Percentiles rank a stretch among this genome's conserved stretches.
phyloP scores from a whole-genome alignment of 2,329 filamentous ascomycete genomes.

The Paraphoma chrysanthemicola region DNA sequence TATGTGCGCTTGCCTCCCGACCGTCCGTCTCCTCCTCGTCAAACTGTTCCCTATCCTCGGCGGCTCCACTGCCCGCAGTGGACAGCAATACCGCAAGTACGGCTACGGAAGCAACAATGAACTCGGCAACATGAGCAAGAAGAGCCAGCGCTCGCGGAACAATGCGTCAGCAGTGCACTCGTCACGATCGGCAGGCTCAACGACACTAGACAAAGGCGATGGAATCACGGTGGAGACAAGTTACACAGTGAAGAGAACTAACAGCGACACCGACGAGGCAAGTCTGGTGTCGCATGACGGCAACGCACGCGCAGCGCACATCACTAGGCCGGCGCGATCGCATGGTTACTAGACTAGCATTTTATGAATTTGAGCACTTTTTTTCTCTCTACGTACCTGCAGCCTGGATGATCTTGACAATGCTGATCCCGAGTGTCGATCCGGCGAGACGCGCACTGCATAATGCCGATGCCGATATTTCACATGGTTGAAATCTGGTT shows the following conservation, averaged over 20 bases:
- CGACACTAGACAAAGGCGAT: constrained; percentile 11
- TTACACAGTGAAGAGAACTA: constrained; percentile 23
- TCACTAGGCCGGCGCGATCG: neutral
- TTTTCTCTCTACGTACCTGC: no score
- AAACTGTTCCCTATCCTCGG: constrained; percentile 45
- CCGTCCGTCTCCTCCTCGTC: constrained; percentile 47
- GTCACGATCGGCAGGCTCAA: neutral
- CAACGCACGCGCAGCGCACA: neutral
- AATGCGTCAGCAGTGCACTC: constrained; percentile 8
- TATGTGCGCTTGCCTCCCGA: constrained; percentile 53
- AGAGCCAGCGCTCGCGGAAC: constrained; percentile 8
- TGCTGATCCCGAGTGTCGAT: neutral
- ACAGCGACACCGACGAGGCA: constrained; percentile 23
- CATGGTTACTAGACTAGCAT: neutral
- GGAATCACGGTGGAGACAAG: constrained; percentile 22
- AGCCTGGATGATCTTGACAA: neutral
- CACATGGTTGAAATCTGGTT: neutral
- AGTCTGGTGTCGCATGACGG: constrained; percentile 18
- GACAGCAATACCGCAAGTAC: constrained; percentile 27
- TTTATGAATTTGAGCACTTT: neutral
- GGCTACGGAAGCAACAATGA: constrained; percentile 35
- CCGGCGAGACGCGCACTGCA: neutral
- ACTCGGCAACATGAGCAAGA: constrained; percentile 20
- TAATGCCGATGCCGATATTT: neutral
- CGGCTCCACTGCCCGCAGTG: constrained; percentile 40